Evolutionary conservation across 1,284 basidiomycete genomes (phyloP), one percentile per base, ranked within the genome.

Genomic region (Ganoderma boninense): DNA sequence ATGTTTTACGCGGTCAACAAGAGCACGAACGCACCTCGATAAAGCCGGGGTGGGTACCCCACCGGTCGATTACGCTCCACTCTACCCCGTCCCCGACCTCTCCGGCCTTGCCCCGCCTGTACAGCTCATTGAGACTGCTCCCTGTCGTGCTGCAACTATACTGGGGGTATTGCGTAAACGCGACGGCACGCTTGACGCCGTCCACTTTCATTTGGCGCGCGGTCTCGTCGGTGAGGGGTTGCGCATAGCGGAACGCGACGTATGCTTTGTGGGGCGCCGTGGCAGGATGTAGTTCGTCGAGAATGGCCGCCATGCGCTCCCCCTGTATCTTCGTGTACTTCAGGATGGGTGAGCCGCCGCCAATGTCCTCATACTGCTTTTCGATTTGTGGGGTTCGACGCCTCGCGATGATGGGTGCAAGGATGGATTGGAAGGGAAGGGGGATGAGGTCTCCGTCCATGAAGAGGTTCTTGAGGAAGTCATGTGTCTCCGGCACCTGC

Each of bases 131-230:
- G 77, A 99, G 80, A 79, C 94, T 97, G 83, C 96, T 97, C 52
- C 98, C 98, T 0, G 98, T 99, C 5, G 98, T 99, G 73, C 95
- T 97, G 83, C 98, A 99, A 78, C 94, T 96, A 84, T 99, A 99
- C 82, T 99, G 98, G 1, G 98, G 98, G 80, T 99, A 99, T 83
- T 99, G 98, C 2, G 96, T 96, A 84, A 99, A 99, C 26, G 97
- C 98, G 32, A 99, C 87, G 0, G 97, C 98, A 68, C 97, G 87
- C 79, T 88, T 93, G 44, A 99, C 96, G 26, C 97, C 96, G 79
- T 99, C 98, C 65, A 85, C 87, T 81, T 90, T 92, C 93, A 99
- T 94, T 81, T 96, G 91, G 68, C 87, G 88, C 26, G 96, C 87
- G 32, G 94, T 92, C 76, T 92, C 91, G 76, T 95, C 91, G 43